These are phyloP conservation scores for Nothophaeocryptopus gaeumannii DNA, from an alignment of 2,329 filamentous ascomycete genomes.

Conservation along the genomic window DNA sequence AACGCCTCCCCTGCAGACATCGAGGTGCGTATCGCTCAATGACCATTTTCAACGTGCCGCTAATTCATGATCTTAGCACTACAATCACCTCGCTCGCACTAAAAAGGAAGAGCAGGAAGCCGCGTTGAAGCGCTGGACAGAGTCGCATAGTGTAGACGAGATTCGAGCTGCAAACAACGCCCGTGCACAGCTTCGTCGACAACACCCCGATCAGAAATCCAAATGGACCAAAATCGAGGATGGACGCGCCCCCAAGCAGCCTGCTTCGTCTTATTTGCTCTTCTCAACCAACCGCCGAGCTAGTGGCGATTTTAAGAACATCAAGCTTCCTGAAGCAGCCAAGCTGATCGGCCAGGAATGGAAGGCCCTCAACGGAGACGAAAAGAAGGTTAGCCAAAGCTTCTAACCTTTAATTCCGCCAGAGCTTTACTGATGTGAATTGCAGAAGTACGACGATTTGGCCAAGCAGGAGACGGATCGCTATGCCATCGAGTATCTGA, in stretches of 20 bases:
- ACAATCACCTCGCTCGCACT: conserved; percentile 51
- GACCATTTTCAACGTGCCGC: neutral
- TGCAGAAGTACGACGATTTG: conserved; percentile 21
- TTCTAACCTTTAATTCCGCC: no score
- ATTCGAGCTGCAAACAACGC: conserved; percentile 61
- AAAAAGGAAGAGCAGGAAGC: conserved; percentile 45
- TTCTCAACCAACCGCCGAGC: conserved; percentile 48
- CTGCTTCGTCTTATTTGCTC: conserved; percentile 38
- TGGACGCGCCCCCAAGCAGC: conserved; percentile 51
- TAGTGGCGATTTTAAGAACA: conserved; percentile 52
- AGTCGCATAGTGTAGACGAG: conserved; percentile 53
- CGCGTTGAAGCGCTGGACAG: conserved; percentile 54
- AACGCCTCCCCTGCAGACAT: conserved; percentile 43
- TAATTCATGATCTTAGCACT: conserved; percentile 43
- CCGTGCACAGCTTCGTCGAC: conserved; percentile 40
- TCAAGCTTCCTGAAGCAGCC: conserved; percentile 40
- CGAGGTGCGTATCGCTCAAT: conserved; percentile 39
- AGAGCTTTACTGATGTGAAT: neutral
- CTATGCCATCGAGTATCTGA: conserved; percentile 15
- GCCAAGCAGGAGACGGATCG: conserved; percentile 10
- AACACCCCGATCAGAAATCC: conserved; percentile 6
- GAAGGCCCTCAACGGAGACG: conserved; percentile 44
- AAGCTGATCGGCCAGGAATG: conserved; percentile 49
- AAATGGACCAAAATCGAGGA: conserved; percentile 49
- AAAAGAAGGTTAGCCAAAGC: conserved; percentile 45